These are phyloP conservation scores for Phytophthora megakarya DNA, from an alignment of 352 stramenopile genomes.

Conservation along the genomic window DNA sequence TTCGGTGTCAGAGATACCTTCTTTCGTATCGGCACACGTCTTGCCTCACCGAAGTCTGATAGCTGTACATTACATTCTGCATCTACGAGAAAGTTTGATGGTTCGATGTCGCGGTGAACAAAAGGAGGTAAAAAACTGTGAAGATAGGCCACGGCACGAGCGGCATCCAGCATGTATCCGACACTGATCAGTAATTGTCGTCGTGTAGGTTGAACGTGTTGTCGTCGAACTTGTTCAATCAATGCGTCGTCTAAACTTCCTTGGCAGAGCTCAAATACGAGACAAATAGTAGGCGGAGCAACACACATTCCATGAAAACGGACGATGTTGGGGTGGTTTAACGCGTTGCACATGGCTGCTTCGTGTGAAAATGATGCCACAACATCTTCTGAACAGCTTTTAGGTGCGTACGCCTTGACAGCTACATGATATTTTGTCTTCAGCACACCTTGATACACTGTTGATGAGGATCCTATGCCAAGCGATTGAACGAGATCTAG, in stretches of 20 bases:
- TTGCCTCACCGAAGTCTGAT: conserved; percentile 47
- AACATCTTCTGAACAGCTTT: conserved; percentile 34
- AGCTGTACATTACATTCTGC: conserved; percentile 40
- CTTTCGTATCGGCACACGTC: conserved; percentile 22
- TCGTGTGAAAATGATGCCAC: conserved; percentile 51
- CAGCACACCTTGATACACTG: conserved; percentile 41
- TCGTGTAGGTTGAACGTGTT: conserved; percentile 16
- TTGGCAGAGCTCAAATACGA: conserved; percentile 48
- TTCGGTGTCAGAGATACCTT: neutral
- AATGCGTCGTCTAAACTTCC: conserved; percentile 34
- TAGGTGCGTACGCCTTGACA: conserved; percentile 52
- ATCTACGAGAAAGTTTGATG: conserved; percentile 53
- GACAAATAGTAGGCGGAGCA: conserved; percentile 46
- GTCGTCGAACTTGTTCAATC: conserved; percentile 21
- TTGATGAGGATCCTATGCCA: conserved; percentile 34
- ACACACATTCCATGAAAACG: conserved; percentile 50
- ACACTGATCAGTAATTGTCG: conserved; percentile 47
- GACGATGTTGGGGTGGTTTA: conserved; percentile 51
- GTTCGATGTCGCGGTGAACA: conserved; percentile 53
- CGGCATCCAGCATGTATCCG: conserved; percentile 51
- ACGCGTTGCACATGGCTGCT: conserved; percentile 38
- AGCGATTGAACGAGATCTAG: conserved; percentile 42
- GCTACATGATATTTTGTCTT: conserved; percentile 46
- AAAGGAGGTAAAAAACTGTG: conserved; percentile 55
- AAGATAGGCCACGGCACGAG: conserved; percentile 52